A percentile compares a stretch with the other conserved stretches of the same genome.
Conservation (phyloP, 164 flowering plant species). For the Berberis vulgaris region DNA sequence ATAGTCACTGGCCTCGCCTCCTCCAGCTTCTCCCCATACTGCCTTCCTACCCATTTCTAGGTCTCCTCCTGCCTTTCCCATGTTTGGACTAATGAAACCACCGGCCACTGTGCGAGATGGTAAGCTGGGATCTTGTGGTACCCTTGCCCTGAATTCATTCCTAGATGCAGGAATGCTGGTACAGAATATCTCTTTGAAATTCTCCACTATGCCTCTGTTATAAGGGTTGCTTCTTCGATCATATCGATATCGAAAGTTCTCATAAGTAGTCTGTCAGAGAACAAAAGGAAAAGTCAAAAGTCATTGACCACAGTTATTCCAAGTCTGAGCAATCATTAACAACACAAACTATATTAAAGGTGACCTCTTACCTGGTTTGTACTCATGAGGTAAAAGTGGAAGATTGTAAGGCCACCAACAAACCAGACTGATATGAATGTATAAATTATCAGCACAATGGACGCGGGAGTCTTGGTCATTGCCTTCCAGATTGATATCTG, state of each 20-base stretch:
- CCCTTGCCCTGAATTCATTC: constrained; percentile 59
- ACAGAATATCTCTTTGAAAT: constrained; percentile 54
- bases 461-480: constrained; percentile 8
- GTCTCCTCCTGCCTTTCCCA: constrained; percentile 23
- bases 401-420: constrained; percentile 9
- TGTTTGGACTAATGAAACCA: constrained; percentile 51
- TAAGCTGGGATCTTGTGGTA: constrained; percentile 27
- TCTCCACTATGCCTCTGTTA: constrained; percentile 42
- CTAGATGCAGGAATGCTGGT: constrained; percentile 49
- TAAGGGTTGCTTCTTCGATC: constrained; percentile 61
- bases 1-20: constrained; percentile 27
- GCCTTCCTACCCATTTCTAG: constrained; percentile 88
- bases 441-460: constrained; percentile 8
- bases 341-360: background rate
- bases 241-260: constrained; percentile 64
- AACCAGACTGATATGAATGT: constrained; percentile 8
- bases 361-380: constrained; percentile 7
- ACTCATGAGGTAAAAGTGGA: constrained; percentile 8
- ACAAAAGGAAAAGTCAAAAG: background rate
- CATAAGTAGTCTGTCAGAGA: constrained; percentile 59
- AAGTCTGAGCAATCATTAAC: background rate
- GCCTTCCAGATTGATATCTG: constrained; percentile 4
- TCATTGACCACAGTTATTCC: background rate
- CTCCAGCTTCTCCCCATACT: constrained; percentile 50
- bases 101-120: constrained; percentile 36